These are phyloP conservation scores for Melanogaster broomeanus DNA, from an alignment of 768 basidiomycete species.

Conservation along the genomic window DNA sequence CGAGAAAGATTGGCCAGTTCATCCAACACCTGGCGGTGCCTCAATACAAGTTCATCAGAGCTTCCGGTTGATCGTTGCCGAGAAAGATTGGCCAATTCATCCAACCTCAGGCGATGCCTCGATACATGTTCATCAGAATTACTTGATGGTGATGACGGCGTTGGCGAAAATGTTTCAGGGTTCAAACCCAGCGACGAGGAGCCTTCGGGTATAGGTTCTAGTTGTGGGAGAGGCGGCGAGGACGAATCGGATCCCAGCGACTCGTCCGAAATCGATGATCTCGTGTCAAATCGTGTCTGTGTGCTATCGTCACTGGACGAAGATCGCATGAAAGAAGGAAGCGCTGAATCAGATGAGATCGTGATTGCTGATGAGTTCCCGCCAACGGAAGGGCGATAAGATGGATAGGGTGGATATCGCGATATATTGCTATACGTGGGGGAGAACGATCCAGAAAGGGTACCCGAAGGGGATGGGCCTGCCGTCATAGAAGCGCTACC, in stretches of 20 bases:
- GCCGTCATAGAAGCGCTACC: conserved; percentile 7
- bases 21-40: no score
- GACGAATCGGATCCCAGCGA: conserved; percentile 2
- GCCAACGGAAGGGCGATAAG: conserved; percentile 22
- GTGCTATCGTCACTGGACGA: conserved; percentile 10
- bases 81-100: conserved; percentile 1
- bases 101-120: conserved; percentile 12
- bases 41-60: no score
- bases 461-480: conserved; percentile 11
- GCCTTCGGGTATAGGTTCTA: conserved; percentile 20
- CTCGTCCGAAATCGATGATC: conserved; percentile 14
- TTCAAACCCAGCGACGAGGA: conserved; percentile 27
- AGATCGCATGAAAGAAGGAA: conserved; percentile 19
- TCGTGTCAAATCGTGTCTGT: conserved; percentile 1
- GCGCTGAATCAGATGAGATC: conserved; percentile 4
- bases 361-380: conserved; percentile 13
- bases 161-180: conserved; percentile 12
- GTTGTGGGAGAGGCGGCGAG: no score
- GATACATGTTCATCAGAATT: conserved; percentile 15
- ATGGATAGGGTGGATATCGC: conserved; percentile 21
- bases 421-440: conserved; percentile 23
- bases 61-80: conserved; percentile 6
- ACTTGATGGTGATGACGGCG: conserved; percentile 8
- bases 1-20: conserved; percentile 1
- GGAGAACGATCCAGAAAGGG: conserved; percentile 19